Evolutionary conservation across 1,284 basidiomycete species (phyloP).

Genomic region (Cystobasidium sp.): DNA sequence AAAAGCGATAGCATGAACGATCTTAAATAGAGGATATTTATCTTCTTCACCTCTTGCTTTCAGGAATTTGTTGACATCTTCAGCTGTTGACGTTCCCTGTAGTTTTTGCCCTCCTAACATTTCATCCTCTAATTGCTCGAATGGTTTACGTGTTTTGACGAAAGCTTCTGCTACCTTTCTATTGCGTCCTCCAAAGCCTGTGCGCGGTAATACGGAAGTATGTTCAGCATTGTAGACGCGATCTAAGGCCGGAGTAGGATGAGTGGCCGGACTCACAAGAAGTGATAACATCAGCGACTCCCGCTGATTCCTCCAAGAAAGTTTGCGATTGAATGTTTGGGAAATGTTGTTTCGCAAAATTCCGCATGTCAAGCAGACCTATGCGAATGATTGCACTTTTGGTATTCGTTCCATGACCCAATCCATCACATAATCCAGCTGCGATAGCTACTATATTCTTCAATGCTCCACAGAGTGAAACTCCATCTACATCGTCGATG

Average conservation of each 20-base stretch:
- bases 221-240: background rate
- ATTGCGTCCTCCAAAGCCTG: slow-evolving; percentile 63
- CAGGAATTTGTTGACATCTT: slow-evolving; percentile 59
- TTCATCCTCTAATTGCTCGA: slow-evolving; percentile 63
- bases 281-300: slow-evolving; percentile 66
- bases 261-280: slow-evolving; percentile 58
- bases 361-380: slow-evolving; percentile 59
- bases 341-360: slow-evolving; percentile 64
- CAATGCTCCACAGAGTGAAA: slow-evolving; percentile 64
- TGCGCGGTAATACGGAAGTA: slow-evolving; percentile 29
- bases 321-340: slow-evolving; percentile 61
- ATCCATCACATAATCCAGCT: slow-evolving; percentile 64
- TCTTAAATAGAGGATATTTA: slow-evolving; percentile 63
- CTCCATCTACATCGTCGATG: slow-evolving; percentile 64
- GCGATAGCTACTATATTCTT: slow-evolving; percentile 65
- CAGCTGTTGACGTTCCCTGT: slow-evolving; percentile 61
- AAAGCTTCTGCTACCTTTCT: slow-evolving; percentile 63
- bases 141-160: slow-evolving; percentile 62
- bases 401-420: slow-evolving; percentile 65
- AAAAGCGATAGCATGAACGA: slow-evolving; percentile 44
- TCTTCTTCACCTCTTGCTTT: slow-evolving; percentile 60
- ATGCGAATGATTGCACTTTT: slow-evolving; percentile 66
- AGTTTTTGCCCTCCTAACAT: slow-evolving; percentile 65
- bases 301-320: slow-evolving; percentile 60
- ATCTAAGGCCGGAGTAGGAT: background rate